Conservation (phyloP, 2,329 filamentous ascomycete species). For the Fusarium lateritium region DNA sequence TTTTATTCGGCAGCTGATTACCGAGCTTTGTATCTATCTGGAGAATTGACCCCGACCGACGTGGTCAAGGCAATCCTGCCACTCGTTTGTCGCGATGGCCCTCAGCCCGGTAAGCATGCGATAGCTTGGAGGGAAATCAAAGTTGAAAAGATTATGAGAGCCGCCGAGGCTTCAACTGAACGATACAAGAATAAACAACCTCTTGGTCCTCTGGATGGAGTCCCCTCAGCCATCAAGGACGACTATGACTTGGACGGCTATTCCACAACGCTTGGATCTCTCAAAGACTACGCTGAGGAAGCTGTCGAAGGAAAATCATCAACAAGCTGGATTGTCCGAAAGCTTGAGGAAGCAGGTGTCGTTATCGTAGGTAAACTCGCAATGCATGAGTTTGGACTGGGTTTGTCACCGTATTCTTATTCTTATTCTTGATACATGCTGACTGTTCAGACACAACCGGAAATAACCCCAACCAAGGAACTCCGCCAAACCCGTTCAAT, state of each 20-base stretch:
- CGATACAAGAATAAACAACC: slow-evolving; percentile 68
- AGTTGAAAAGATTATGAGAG: slow-evolving; percentile 57
- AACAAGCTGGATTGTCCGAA: slow-evolving; percentile 79
- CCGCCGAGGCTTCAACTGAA: slow-evolving; percentile 61
- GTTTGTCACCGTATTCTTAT: slow-evolving; percentile 55
- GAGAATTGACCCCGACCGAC: slow-evolving; percentile 62
- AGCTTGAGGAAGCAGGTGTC: slow-evolving; percentile 79
- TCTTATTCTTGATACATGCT: slow-evolving; percentile 11
- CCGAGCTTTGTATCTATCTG: slow-evolving; percentile 60
- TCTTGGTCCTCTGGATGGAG: slow-evolving; percentile 77
- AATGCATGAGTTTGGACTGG: slow-evolving; percentile 84
- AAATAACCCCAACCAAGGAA: slow-evolving; percentile 80
- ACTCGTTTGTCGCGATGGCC: slow-evolving; percentile 59
- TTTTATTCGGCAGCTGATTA: slow-evolving; percentile 62
- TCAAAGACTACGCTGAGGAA: slow-evolving; percentile 70
- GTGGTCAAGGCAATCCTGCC: slow-evolving; percentile 63
- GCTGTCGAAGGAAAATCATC: slow-evolving; percentile 54
- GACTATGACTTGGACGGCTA: slow-evolving; percentile 84
- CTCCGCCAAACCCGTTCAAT: slow-evolving; percentile 83
- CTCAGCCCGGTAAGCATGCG: slow-evolving; percentile 57
- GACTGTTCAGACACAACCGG: slow-evolving; percentile 74
- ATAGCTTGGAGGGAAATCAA: slow-evolving; percentile 62
- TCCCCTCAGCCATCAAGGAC: slow-evolving; percentile 83
- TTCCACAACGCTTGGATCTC: slow-evolving; percentile 74
- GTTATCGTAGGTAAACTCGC: slow-evolving; percentile 80